Evolutionary conservation across 495 filamentous ascomycete species (phyloP).

Genomic region (Chaetomium tenue): DNA sequence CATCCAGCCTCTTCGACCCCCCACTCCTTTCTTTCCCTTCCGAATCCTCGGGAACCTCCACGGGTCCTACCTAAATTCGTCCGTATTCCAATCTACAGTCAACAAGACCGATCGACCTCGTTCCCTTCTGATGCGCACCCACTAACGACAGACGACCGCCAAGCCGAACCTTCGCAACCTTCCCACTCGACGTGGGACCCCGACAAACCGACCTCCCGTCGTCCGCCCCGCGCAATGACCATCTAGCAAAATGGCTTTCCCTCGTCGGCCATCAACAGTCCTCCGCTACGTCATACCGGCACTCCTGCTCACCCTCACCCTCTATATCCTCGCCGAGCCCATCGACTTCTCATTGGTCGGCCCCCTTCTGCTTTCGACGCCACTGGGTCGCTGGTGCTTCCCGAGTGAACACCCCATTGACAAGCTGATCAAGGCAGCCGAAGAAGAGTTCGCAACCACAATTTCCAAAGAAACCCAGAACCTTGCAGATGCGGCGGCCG

Average conservation of each 20-base stretch:
- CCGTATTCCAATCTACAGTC: neutral
- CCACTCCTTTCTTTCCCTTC: neutral
- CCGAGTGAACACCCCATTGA: slow-evolving; percentile 48
- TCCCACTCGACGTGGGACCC: neutral
- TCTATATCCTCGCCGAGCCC: slow-evolving; percentile 28
- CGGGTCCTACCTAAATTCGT: neutral
- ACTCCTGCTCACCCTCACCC: slow-evolving; percentile 31
- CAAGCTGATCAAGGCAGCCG: slow-evolving; percentile 43
- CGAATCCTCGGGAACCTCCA: neutral
- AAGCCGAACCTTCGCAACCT: neutral
- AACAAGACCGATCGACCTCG: neutral
- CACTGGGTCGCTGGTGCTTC: neutral
- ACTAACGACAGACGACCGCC: neutral
- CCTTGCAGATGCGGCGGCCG: slow-evolving; percentile 57
- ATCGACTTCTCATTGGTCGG: neutral
- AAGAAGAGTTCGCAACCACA: slow-evolving; percentile 41
- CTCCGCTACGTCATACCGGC: slow-evolving; percentile 40
- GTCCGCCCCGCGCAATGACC: slow-evolving; percentile 32
- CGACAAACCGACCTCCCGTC: neutral
- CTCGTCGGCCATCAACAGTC: slow-evolving; percentile 39
- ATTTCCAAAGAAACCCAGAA: slow-evolving; percentile 47
- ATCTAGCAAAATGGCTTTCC: slow-evolving; percentile 42
- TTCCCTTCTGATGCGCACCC: neutral
- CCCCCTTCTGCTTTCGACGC: neutral
- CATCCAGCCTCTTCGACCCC: neutral